Evolutionary conservation across 2,329 filamentous ascomycete species (phyloP).

Genomic region (Sclerotinia spermophila): DNA sequence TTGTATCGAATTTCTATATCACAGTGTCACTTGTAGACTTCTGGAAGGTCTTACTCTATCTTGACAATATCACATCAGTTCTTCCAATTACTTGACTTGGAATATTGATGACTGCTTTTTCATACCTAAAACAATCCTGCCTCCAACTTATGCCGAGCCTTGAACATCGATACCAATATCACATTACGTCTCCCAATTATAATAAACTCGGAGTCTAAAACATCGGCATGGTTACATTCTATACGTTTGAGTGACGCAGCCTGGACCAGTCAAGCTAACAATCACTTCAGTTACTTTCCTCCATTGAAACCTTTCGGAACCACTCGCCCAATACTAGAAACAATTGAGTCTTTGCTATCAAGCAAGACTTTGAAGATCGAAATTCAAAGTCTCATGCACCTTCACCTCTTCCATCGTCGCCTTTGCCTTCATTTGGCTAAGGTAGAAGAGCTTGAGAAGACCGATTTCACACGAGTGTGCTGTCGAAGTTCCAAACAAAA

Average conservation of each 20-base stretch:
- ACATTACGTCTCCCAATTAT: background rate
- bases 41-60: background rate
- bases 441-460: background rate
- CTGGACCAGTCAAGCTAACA: background rate
- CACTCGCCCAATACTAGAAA: background rate
- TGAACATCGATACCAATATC: background rate
- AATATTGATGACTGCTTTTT: background rate
- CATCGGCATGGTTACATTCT: background rate
- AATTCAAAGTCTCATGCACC: background rate
- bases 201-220: background rate
- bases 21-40: background rate
- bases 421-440: conserved; percentile 8
- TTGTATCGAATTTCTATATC: background rate
- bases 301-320: background rate
- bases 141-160: background rate
- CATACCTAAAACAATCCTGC: background rate
- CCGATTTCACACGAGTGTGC: background rate
- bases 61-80: background rate
- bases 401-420: background rate
- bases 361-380: background rate
- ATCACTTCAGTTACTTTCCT: background rate
- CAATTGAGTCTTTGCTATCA: background rate
- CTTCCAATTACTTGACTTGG: background rate
- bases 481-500: background rate
- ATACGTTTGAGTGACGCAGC: background rate